Base-by-base conservation (phyloP, 2,329 filamentous ascomycete species). In the Colletotrichum zoysiae region DNA sequence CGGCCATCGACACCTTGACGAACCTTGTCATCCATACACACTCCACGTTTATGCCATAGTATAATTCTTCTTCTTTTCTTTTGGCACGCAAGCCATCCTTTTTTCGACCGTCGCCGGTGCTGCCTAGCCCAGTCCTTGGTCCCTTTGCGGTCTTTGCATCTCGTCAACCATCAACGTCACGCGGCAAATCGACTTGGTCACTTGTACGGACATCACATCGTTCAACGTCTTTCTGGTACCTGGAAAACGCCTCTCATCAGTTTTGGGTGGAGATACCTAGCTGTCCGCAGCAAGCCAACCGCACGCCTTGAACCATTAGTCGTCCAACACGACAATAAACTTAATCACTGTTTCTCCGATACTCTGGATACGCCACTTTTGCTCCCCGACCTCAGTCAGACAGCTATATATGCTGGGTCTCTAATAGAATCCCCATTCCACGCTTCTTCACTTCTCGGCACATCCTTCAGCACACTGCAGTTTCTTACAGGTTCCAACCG, bases 321-420 rank as follows among this genome's bases (percentile, higher is more conserved):
- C 20, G 12, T 38, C 55, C 55, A 57, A 2, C 12, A 18, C 11
- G n/a, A 40, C 20, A 23, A 16, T 33, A 57, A 57, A 57, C 55
- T 40, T 57, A 26, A 57, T 57, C n/a, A 48, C 23, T 26, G 35
- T 18, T 26, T 57, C 55, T 57, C 55, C 55, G 35, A 42, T 42
- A 57, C 55, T 30, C 20, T 57, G n/a, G 33, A 20, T 23, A 20
- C 9, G 30, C 53, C 5, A 12, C 53, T 23, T 38, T 23, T 6
- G 18, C 20, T 33, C 3, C 2, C 11, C 20, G 23, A 7, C 18
- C 11, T n/a, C 33, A 33, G 1, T 16, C 50, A 53, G 5, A 1
- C 18, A 56, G 30, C 16, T 35, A 56, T 56, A 56, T 35, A 56
- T 35, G 18, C 51, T 35, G 33, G 51, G 16, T 30, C 9, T 12